Evolutionary conservation across 495 filamentous ascomycete species (phyloP), one percentile per base, ranked within the genome.

Genomic region (Copromyces sp.): DNA sequence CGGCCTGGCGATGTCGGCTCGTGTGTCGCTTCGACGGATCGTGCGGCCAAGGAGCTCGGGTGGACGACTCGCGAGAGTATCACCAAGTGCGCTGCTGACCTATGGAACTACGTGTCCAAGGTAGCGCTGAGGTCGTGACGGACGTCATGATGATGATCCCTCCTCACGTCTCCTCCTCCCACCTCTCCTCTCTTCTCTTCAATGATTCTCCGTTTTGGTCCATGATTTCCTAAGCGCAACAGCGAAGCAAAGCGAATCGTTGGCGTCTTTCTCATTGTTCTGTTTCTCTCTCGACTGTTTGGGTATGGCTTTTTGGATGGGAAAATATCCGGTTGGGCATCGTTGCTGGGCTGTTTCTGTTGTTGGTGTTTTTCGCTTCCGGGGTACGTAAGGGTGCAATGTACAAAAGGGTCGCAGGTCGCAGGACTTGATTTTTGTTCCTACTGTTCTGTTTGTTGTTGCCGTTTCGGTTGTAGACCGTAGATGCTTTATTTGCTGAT

Each of bases 101-200:
- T 80, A 69, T 80, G 78, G 78, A 80, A 78, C 70, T 78, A 75
- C 72, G 75, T 78, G 42, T 44, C 72, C 53, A 65, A 65, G 53
- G 53, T 65, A 8, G 29, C 29, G 69, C n/a, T 42, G 24, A 70
- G 29, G 24, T 32, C 69, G 14, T 65, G 29, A 61, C 29, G 24
- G 53, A 35, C 53, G 53, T 16, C 53, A 61, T 61, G 53, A 17
- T 16, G 29, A 16, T 65, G 53, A 65, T 35, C 29, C 53, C 29
- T 65, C 53, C 29, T 65, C 29, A 12, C 24, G 53, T 14, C 4
- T 8, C 29, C 53, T 24, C 20, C 20, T n/a, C n/a, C n/a, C n/a
- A n/a, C n/a, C n/a, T n/a, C n/a, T n/a, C n/a, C n/a, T n/a, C n/a
- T n/a, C n/a, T n/a, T n/a, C n/a, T 32, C 20, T 35, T 65, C 7